phyloP scores from a whole-genome alignment of 106 monocot species.

The Hemerocallis citrina region DNA sequence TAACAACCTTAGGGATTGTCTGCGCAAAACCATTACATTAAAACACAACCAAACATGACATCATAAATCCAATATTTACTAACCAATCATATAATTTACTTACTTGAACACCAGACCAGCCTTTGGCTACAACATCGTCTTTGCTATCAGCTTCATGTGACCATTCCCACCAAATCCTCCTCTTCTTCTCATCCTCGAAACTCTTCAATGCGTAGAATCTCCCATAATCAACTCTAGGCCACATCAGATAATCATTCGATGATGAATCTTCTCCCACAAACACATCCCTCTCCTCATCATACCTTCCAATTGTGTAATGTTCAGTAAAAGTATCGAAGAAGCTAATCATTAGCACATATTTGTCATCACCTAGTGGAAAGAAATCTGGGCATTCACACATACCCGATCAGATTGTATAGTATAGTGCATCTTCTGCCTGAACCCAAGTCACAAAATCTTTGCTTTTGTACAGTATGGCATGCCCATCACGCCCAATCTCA shows the following conservation, averaged over 20 bases:
- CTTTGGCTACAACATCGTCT: conserved; percentile 43
- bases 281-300: conserved; percentile 15
- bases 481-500: conserved; percentile 10
- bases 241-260: conserved; percentile 29
- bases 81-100: no score
- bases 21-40: no score
- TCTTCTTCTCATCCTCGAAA: conserved; percentile 47
- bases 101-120: conserved; percentile 79
- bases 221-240: conserved; percentile 61
- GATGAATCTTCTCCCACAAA: conserved; percentile 32
- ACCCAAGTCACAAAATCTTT: conserved; percentile 52
- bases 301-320: conserved; percentile 63
- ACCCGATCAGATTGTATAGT: conserved; percentile 21
- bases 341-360: conserved; percentile 70
- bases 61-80: no score
- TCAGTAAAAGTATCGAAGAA: conserved; percentile 43
- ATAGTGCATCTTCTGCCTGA: conserved; percentile 29
- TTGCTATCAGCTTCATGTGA: conserved; percentile 46
- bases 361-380: conserved; percentile 11
- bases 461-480: conserved; percentile 44
- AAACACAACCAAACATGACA: no score
- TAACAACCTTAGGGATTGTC: no score
- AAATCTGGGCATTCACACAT: conserved; percentile 91
- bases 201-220: conserved; percentile 77
- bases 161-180: conserved; percentile 71